Evolutionary conservation across 179 eudicot species (phyloP).

Genomic region (Gypsophila paniculata): DNA sequence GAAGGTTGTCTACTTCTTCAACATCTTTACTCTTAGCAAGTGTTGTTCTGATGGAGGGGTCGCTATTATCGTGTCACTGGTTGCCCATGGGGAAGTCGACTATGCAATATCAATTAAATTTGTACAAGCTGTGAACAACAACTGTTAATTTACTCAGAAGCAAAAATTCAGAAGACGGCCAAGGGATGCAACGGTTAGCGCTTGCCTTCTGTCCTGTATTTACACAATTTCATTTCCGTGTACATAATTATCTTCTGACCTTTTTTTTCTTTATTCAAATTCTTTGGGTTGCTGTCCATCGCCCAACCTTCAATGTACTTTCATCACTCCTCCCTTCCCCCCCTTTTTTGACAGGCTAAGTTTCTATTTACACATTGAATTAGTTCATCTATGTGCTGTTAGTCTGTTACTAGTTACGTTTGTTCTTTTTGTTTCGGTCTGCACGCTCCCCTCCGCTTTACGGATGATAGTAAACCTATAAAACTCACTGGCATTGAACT

Average conservation of each 20-base stretch:
- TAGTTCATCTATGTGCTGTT: slow-evolving; percentile 20
- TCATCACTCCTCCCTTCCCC: background rate
- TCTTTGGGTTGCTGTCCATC: slow-evolving; percentile 6
- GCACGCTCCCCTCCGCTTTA: background rate
- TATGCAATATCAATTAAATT: slow-evolving; percentile 8
- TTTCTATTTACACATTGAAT: slow-evolving; percentile 19
- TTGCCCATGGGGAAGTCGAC: slow-evolving; percentile 12
- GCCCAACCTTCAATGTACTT: background rate
- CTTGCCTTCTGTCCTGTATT: slow-evolving; percentile 24
- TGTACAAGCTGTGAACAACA: slow-evolving; percentile 19
- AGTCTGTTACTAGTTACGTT: slow-evolving; percentile 2
- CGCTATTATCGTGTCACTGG: slow-evolving; percentile 17
- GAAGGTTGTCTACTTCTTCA: slow-evolving; percentile 15
- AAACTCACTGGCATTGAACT: background rate
- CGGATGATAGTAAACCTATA: background rate
- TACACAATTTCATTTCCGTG: slow-evolving; percentile 22
- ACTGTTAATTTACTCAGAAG: slow-evolving; percentile 14
- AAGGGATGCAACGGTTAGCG: slow-evolving; percentile 31
- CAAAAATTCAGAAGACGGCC: slow-evolving; percentile 16
- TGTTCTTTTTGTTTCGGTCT: background rate
- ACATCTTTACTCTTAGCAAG: slow-evolving; percentile 15
- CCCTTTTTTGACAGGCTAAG: slow-evolving; percentile 15
- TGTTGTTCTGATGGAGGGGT: slow-evolving; percentile 20
- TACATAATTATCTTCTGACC: slow-evolving; percentile 19
- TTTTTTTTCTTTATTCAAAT: slow-evolving; percentile 7